Base-by-base conservation (phyloP, 345 rosid genomes). In the Euclidium syriacum region DNA sequence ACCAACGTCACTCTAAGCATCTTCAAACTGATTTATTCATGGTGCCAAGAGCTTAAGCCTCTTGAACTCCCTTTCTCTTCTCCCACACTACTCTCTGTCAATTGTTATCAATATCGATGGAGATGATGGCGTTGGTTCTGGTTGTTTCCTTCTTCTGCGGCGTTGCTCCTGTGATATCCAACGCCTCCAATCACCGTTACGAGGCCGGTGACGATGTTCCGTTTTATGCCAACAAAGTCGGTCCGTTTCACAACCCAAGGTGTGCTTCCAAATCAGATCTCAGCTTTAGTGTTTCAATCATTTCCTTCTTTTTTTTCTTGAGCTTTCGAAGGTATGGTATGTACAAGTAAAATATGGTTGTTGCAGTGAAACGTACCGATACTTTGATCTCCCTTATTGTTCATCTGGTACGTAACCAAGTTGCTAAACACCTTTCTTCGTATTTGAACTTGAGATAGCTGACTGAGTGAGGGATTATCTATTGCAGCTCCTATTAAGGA, bases 181-280 rank as follows among this genome's bases (percentile, higher is more conserved):
- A 73, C 40, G 78, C 69, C 12, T 79, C 85, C 52, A 79, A 81
- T 73, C 82, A 83, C 48, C 79, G 84, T 49, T 83, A 79, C 75
- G 79, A 68, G 24, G 75, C 58, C 20, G 82, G 84, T 14, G 88
- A 81, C 1, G 65, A 33, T 46, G 83, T 83, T 59, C 84, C 85
- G 0, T 81, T 83, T 47, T 81, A 81, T 20, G 88, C 83, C 30
- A 83, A 83, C 63, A 83, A 83, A 64, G 88, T 83, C 36, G 88
- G 84, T 2, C 88, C 88, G 39, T 83, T 81, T 65, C 88, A 83
- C 47, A 83, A 83, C 47, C 88, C 88, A 39, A 83, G 85, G 88
- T 77, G 32, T 14, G 15, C n/a, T n/a, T 47, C 26, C 0, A 11
- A 19, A 19, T 26, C 69, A 70, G 74, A 70, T 70, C 68, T 53